Base-by-base conservation (phyloP, 1,284 basidiomycete species). In the Malassezia obtusa region DNA sequence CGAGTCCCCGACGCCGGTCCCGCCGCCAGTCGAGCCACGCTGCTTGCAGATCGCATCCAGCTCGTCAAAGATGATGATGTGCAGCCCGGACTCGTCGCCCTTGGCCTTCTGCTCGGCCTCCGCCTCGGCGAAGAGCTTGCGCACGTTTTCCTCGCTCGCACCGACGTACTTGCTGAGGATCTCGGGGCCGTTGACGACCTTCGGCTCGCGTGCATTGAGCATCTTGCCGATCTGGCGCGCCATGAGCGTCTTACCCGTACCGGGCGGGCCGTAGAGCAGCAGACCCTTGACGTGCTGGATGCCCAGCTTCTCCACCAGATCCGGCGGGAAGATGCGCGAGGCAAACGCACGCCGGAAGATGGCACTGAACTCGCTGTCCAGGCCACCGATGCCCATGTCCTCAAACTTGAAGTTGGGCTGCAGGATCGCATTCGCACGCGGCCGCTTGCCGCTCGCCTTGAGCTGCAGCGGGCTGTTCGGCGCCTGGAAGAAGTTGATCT, bases 1-100 rank as follows among this genome's bases (percentile, higher is more conserved):
- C 33, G 86, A 95, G 76, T 99, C 94, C 22, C 92, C 94, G 2
- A 98, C 92, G 51, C 94, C 94, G 2, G 92, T 98, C n/a, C 89
- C 87, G 46, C 79, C 71, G 24, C 71, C 70, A 3, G 67, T 67
- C 6, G 69, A 65, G 25, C 71, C 84, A 81, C 94, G 86, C 73
- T 98, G 92, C 75, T 96, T 95, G 80, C 91, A 96, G 64, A 99
- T 89, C 11, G 94, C 94, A 74, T 99, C 94, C 64, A 99, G 77
- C 77, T 99, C 94, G 75, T 99, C 94, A 71, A 98, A 96, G 62
- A 98, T 99, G 78, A 99, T 96, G 77, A 99, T 98, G 75, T 99
- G 94, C 50, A 99, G 78, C 4, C 89, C 91, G 75, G 88, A 92
- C 67, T 96, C 92, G 68, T 98, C 92, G n/a, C 86, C 88, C 77